Percentiles rank a stretch among this genome's conserved stretches.
Conservation (phyloP, 1,284 basidiomycete genomes). For the Fistulinella staudtii region DNA sequence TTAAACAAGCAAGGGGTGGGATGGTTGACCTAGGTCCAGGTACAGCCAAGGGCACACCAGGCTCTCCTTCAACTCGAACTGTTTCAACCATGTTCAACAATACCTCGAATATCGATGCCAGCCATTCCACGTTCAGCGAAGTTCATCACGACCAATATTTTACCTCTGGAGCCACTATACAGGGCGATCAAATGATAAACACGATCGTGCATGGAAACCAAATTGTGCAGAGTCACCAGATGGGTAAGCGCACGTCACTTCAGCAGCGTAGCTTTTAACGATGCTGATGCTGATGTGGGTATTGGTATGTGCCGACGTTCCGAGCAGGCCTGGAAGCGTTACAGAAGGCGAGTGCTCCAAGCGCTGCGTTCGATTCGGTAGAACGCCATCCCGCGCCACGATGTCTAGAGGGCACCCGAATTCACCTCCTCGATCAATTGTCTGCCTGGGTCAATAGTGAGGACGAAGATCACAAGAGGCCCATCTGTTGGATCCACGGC, state of each 20-base stretch:
- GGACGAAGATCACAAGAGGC: conserved; percentile 7
- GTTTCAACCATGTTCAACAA: conserved; percentile 22
- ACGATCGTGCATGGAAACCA: conserved; percentile 25
- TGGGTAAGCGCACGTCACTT: conserved; percentile 9
- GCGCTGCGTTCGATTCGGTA: conserved; percentile 20
- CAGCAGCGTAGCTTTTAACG: no score
- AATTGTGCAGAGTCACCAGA: conserved; percentile 10
- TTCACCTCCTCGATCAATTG: conserved; percentile 13
- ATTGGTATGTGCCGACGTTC: not conserved
- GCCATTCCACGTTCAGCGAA: conserved; percentile 25
- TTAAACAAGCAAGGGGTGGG: no score
- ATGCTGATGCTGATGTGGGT: no score
- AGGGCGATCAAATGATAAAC: conserved; percentile 18
- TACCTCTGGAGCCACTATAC: conserved; percentile 9
- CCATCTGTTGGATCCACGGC: conserved; percentile 21
- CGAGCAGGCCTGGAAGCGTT: conserved; percentile 14
- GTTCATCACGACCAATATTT: conserved; percentile 22
- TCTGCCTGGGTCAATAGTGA: conserved; percentile 9
- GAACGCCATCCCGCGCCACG: conserved; percentile 20
- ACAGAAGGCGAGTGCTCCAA: conserved; percentile 8
- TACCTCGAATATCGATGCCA: conserved; percentile 21
- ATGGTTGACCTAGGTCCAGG: no score
- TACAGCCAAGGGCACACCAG: no score
- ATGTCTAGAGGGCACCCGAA: conserved; percentile 22
- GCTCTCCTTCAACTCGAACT: no score